Base-by-base conservation (phyloP, 768 basidiomycete genomes). In the Leccinum fibrillosum region DNA sequence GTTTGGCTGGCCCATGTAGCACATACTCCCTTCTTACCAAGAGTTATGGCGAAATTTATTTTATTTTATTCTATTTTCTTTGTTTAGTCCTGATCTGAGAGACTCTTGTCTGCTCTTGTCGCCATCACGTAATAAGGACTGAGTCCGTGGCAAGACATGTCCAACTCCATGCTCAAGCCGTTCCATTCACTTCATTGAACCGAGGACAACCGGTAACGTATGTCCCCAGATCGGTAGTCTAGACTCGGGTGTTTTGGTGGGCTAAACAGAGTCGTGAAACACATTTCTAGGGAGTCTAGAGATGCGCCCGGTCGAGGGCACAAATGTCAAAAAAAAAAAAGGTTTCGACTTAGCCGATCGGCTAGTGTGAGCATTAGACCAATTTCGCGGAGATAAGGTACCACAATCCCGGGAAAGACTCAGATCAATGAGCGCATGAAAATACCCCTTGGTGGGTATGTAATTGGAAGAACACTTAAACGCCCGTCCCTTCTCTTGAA, bases 311-410 rank as follows among this genome's bases (percentile, higher is more conserved):
- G 26, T 7, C 26, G 7, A 25, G 25, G 25, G 26, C 26, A 26
- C 26, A 26, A 26, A 26, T 26, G 25, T 26, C 25, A 26, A 15
- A 28, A 26, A 45, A 32, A 30, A 7, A 28, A 28, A 5, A 32
- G 28, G 34, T 25, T 34, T 34, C 12, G 32, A 34, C 32, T 34
- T 59, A 61, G 51, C 56, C 54, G 57, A 37, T 55, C 64, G 64
- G 60, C 53, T 65, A 26, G 28, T 28, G 28, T n/a, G 9, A 34
- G 26, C 30, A 7, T 35, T 34, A 25, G 17, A n/a, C 51, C 54
- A 59, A 57, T 56, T 65, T 67, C 62, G 68, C 69, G 68, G 68
- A 70, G 68, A 68, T 69, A 56, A 61, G 37, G 39, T 42, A 47
- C 51, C 50, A 42, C 44, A 35, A 26, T 51, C 35, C 53, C 47